Conservation (phyloP, 2,329 filamentous ascomycete genomes). For the Fusarium luffae region DNA sequence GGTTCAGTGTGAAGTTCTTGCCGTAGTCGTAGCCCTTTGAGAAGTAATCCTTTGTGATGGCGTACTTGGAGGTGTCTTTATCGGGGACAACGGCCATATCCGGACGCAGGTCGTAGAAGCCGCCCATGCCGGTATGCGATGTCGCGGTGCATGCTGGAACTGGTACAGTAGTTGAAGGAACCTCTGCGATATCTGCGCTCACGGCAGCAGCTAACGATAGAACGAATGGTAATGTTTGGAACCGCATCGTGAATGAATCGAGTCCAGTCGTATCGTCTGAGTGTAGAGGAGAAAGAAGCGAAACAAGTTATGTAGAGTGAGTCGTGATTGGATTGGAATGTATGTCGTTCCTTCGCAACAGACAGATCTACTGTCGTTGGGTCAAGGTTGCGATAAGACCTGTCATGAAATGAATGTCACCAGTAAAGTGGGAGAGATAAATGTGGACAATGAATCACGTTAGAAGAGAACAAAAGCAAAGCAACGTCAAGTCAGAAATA, state of each 20-base stretch:
- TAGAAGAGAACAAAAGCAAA: background rate
- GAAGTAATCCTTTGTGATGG: conserved; percentile 64
- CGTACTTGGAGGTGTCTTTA: conserved; percentile 56
- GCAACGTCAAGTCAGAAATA: background rate
- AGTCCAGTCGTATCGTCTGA: background rate
- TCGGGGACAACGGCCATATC: conserved; percentile 61
- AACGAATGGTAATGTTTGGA: conserved; percentile 46
- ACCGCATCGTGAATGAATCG: conserved; percentile 43
- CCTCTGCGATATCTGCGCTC: conserved; percentile 49
- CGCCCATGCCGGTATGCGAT: conserved; percentile 64
- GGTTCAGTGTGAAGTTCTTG: conserved; percentile 85
- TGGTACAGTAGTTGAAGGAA: conserved; percentile 56
- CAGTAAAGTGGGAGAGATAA: background rate
- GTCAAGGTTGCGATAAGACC: conserved; percentile 10
- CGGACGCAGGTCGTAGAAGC: conserved; percentile 69
- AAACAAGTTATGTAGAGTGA: background rate
- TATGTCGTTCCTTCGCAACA: conserved; percentile 4
- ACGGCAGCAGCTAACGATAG: conserved; percentile 51
- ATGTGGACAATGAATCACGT: conserved; percentile 1
- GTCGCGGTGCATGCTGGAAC: conserved; percentile 66
- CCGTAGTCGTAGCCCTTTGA: conserved; percentile 81
- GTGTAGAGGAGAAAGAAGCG: background rate
- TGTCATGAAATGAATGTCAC: conserved; percentile 22
- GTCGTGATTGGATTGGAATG: conserved; percentile 3
- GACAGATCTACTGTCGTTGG: conserved; percentile 17